Percentiles rank a stretch among this genome's conserved stretches.
Evolutionary conservation across 2,329 filamentous ascomycete genomes (phyloP).

Genomic region (Scopulariopsis brevicaulis): DNA sequence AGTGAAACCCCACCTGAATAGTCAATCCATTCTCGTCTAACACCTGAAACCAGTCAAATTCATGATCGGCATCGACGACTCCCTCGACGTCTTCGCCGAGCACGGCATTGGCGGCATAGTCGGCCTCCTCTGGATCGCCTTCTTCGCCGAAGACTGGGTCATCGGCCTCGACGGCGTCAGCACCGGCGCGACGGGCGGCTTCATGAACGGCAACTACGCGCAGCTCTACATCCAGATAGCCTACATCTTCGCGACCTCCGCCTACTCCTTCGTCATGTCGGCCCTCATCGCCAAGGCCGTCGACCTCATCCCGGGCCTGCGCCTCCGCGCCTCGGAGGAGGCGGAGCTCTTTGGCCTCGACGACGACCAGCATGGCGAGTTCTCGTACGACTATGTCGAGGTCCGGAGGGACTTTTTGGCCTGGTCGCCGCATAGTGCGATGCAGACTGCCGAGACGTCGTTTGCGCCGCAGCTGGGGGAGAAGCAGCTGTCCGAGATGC

Average conservation of each 20-base stretch:
- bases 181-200: conserved; percentile 55
- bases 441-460: conserved; percentile 36
- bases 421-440: conserved; percentile 51
- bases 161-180: conserved; percentile 71
- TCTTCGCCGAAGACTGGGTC: conserved; percentile 59
- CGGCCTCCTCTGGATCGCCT: conserved; percentile 60
- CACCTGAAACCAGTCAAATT: conserved; percentile 35
- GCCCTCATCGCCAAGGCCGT: conserved; percentile 63
- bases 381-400: conserved; percentile 85
- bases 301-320: conserved; percentile 64
- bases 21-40: background rate
- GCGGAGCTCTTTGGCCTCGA: conserved; percentile 82
- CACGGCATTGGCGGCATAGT: conserved; percentile 60
- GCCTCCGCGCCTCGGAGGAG: conserved; percentile 70
- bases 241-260: conserved; percentile 55
- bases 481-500: conserved; percentile 43
- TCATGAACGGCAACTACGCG: conserved; percentile 63
- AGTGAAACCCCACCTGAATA: conserved; percentile 7
- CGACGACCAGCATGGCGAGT: conserved; percentile 82
- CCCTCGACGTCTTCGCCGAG: conserved; percentile 62
- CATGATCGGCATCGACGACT: conserved; percentile 55
- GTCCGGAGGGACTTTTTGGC: conserved; percentile 80
- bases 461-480: conserved; percentile 62
- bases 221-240: conserved; percentile 72
- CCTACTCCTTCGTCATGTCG: conserved; percentile 64